A percentile compares a stretch with the other conserved stretches of the same genome.
Evolutionary conservation across 768 basidiomycete species (phyloP).

Genomic region (Tephrocybe rancida): DNA sequence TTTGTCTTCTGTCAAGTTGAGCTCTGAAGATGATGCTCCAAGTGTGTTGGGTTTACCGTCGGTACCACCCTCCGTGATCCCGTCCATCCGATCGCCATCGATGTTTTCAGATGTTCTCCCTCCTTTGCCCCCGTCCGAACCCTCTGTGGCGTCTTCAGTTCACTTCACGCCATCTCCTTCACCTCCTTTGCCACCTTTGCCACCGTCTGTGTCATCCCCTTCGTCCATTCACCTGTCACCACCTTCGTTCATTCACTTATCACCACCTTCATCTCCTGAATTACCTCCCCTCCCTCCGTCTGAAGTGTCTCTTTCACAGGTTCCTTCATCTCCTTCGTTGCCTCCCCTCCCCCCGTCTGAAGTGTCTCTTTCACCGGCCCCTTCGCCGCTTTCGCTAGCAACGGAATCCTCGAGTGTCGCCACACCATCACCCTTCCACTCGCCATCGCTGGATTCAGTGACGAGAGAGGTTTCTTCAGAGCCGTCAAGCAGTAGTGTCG

Average conservation of each 20-base stretch:
- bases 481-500: conserved; percentile 11
- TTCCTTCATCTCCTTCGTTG: conserved; percentile 6
- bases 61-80: conserved; percentile 11
- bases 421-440: conserved; percentile 35
- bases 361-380: conserved; percentile 16
- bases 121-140: conserved; percentile 20
- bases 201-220: conserved; percentile 6
- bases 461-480: conserved; percentile 13
- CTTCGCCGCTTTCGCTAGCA: conserved; percentile 6
- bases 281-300: conserved; percentile 27
- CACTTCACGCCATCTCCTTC: conserved; percentile 9
- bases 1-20: conserved; percentile 34
- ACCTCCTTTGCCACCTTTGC: conserved; percentile 16
- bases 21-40: conserved; percentile 31
- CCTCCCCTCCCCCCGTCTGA: conserved; percentile 25
- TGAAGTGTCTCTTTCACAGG: conserved; percentile 15
- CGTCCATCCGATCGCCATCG: conserved; percentile 17
- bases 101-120: conserved; percentile 15
- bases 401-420: conserved; percentile 26
- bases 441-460: conserved; percentile 19
- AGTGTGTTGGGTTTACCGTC: conserved; percentile 19
- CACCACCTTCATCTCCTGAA: conserved; percentile 26
- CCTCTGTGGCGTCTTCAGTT: conserved; percentile 28
- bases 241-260: conserved; percentile 21
- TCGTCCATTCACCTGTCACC: background rate